Base-by-base conservation (phyloP, 1,284 basidiomycete species). In the Pyrrhoderma noxium region DNA sequence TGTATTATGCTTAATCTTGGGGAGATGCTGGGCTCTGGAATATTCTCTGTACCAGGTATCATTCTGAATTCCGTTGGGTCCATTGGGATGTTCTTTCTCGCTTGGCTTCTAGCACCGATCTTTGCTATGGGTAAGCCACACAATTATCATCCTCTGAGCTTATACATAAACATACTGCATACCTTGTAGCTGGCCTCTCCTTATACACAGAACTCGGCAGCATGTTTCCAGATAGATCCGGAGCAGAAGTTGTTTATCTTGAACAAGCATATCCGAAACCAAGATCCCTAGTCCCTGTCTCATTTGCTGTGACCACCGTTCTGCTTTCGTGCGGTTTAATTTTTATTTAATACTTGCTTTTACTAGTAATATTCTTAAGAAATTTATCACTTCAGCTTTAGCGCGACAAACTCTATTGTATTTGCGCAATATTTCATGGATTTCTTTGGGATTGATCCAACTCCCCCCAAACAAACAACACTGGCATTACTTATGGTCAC, bases 221-320 rank as follows among this genome's bases (percentile, higher is more conserved):
- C 54, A 59, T 61, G 54, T 75, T 74, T 56, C 74, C 73, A n/a
- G 64, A 70, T 48, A 66, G 74, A 23, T 72, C 74, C 5, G 74
- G 74, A 3, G 73, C 70, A 5, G 70, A 74, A 49, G 74, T 74
- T 8, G 70, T 71, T 3, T 75, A 71, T 48, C 62, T 74, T n/a
- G 71, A 73, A 48, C 69, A 73, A 63, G 72, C 72, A 7, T 74
- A 73, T 56, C 70, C 68, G 4, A 61, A 64, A 46, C 58, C 65
- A 1, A 54, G 51, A 16, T 64, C 58, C 42, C 52, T 66, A 36
- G 59, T 75, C 22, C 70, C 72, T 1, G 69, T 68, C 23, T 59
- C 65, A 3, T 75, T 73, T 55, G 72, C 73, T 13, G 65, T 73
- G n/a, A 67, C 66, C 19, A 65, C 71, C 0, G 68, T 73, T 0